Percentiles rank a stretch among this genome's conserved stretches.
phyloP scores from a whole-genome alignment of 331 rosid species.

The Ulmus americana region DNA sequence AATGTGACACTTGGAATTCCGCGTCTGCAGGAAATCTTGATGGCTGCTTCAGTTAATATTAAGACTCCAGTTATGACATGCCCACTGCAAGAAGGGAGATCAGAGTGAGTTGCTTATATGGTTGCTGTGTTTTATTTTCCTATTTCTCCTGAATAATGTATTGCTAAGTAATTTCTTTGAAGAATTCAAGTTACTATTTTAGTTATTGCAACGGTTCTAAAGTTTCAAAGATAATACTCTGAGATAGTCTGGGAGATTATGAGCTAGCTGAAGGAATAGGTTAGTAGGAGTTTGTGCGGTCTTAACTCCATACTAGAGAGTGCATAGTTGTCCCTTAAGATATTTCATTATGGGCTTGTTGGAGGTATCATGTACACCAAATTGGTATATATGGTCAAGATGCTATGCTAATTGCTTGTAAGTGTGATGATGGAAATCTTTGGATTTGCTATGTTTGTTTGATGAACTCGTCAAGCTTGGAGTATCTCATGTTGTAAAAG shows the following conservation, averaged over 20 bases:
- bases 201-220: background rate
- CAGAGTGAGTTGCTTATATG: slow-evolving; percentile 53
- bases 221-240: background rate
- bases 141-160: background rate
- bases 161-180: background rate
- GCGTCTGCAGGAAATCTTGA: slow-evolving; percentile 78
- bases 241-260: background rate
- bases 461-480: background rate
- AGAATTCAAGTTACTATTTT: background rate
- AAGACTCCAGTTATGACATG: slow-evolving; percentile 93
- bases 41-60: slow-evolving; percentile 64
- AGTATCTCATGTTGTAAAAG: background rate
- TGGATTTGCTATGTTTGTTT: background rate
- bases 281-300: background rate
- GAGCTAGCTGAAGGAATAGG: background rate
- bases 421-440: background rate
- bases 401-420: background rate
- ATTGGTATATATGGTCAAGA: background rate
- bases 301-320: background rate
- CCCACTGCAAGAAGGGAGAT: slow-evolving; percentile 52
- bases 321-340: background rate
- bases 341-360: background rate
- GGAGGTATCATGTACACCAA: too few relatives aligned
- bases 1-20: slow-evolving; percentile 98
- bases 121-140: background rate